Evolutionary conservation across 495 filamentous ascomycete species (phyloP), one percentile per base, ranked within the genome.

Genomic region (Articulospora tetracladia): DNA sequence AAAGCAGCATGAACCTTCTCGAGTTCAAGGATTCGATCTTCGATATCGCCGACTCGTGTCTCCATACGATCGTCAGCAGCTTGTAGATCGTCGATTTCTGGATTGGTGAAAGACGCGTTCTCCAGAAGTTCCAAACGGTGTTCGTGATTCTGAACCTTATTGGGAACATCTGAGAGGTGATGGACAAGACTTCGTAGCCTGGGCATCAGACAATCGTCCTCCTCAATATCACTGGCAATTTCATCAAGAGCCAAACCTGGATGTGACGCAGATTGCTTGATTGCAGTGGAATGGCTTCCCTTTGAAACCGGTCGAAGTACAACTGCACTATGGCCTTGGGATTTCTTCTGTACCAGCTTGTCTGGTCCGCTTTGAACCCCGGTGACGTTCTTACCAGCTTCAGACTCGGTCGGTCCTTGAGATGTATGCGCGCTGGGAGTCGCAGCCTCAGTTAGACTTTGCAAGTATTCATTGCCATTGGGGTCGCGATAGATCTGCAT

Each of bases 81-180:
- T 36, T 83, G 72, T 41, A 86, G 75, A 23, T 80, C 79, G n/a
- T 89, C 86, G 52, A 82, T 71, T 26, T 74, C 70, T 36, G 74
- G 73, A 50, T 80, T 74, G 11, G 79, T 78, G 63, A 87, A 84
- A 0, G 85, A 88, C 0, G 74, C 72, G 60, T 74, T 84, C 69
- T 90, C 86, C 6, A 88, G 73, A 51, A 69, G 68, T 50, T 86
- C 83, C 2, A 90, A 62, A 0, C 86, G 83, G 27, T 77, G 75
- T 47, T 77, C 77, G 48, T 87, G 74, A 19, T 74, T 61, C 24
- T 53, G 34, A 23, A 60, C 48, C 19, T 61, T 60, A 15, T 25
- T 55, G 7, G 65, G 60, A 59, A 61, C 56, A 19, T 61, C 51
- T 15, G 58, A 30, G 12, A 67, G 28, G 30, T 58, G 57, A 24